Evolutionary conservation across 768 basidiomycete species (phyloP).

Genomic region (Suillus decipiens): DNA sequence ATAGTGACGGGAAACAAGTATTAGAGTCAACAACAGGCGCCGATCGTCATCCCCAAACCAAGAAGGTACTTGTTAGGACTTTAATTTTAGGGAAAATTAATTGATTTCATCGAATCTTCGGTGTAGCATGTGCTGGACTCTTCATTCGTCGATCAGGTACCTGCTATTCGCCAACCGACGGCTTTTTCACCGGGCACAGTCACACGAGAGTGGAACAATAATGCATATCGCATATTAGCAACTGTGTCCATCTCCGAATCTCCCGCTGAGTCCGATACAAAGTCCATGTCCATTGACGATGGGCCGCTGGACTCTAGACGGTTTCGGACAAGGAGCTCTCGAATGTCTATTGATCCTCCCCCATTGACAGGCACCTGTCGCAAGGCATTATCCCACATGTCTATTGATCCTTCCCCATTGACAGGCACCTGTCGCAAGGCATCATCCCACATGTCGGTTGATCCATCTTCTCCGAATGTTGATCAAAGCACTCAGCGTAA

Average conservation of each 20-base stretch:
- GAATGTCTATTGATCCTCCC: not conserved
- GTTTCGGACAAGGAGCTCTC: not conserved
- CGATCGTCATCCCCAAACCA: not conserved
- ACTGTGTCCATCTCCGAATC: not conserved
- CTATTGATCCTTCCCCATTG: slow-evolving; percentile 1
- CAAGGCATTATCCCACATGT: not conserved
- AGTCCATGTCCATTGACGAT: slow-evolving; percentile 3
- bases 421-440: not conserved
- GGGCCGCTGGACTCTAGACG: not conserved
- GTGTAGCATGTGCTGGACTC: not conserved
- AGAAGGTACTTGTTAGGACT: not conserved
- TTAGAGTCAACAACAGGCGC: not conserved
- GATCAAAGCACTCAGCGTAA: not conserved
- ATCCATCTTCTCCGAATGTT: not conserved
- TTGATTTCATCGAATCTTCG: not conserved
- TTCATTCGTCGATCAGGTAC: not conserved
- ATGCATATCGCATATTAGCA: not conserved
- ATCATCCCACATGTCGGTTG: not conserved
- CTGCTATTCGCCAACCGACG: not conserved
- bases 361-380: not conserved
- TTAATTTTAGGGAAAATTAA: not conserved
- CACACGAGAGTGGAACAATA: not conserved
- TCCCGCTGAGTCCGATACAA: not conserved
- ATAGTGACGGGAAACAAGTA: not conserved
- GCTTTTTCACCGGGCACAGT: not conserved